Conservation (phyloP, 345 rosid species). For the Turnera subulata region DNA sequence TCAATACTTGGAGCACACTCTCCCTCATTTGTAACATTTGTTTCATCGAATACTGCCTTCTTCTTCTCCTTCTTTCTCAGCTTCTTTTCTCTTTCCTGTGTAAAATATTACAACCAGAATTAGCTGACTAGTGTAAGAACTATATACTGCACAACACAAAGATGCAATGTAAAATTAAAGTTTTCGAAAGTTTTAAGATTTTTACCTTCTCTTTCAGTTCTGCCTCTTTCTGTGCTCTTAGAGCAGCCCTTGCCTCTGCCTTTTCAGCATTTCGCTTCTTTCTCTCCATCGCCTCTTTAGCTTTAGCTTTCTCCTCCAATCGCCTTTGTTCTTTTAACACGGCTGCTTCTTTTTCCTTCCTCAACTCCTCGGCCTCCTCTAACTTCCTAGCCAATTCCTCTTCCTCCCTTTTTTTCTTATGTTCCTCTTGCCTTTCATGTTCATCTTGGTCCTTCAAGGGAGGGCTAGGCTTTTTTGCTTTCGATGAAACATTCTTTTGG, state of each 20-base stretch:
- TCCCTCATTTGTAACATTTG: constrained; percentile 20
- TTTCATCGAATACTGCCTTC: constrained; percentile 27
- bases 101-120: not conserved
- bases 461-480: constrained; percentile 32
- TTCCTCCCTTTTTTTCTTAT: constrained; percentile 60
- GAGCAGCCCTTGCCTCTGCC: constrained; percentile 67
- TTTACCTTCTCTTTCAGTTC: constrained; percentile 76
- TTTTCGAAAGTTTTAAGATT: too few relatives aligned
- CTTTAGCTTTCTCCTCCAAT: constrained; percentile 71
- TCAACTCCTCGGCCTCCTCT: constrained; percentile 70
- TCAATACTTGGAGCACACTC: constrained; percentile 32
- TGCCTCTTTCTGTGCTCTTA: constrained; percentile 70
- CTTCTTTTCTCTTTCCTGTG: constrained; percentile 80
- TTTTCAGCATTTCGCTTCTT: constrained; percentile 64
- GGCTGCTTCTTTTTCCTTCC: constrained; percentile 61
- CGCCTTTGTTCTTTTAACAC: constrained; percentile 55
- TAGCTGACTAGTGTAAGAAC: too few relatives aligned
- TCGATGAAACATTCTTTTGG: constrained; percentile 38
- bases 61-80: constrained; percentile 68
- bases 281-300: constrained; percentile 77
- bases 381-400: constrained; percentile 66
- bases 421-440: constrained; percentile 45
- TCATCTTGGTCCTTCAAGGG: constrained; percentile 40
- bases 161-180: too few relatives aligned
- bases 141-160: too few relatives aligned